Conservation (phyloP, 2,329 filamentous ascomycete species). For the Curvularia eragrostidis region DNA sequence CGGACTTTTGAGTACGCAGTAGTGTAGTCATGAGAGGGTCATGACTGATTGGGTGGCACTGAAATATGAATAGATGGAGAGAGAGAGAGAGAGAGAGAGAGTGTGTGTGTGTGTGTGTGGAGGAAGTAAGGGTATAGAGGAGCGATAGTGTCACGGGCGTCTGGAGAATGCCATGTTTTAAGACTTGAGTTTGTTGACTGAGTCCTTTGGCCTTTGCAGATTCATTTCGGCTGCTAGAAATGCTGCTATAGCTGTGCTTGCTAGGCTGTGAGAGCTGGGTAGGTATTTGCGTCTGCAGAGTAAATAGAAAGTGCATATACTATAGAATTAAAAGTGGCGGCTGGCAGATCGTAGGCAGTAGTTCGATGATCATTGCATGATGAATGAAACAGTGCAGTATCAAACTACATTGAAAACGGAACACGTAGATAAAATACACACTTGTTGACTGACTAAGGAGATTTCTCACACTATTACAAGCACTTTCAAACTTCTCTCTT, state of each 20-base stretch:
- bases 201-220: background rate
- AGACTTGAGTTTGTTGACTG: background rate
- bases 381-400: background rate
- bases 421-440: background rate
- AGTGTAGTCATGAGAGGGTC: constrained; percentile 14
- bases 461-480: background rate
- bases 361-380: background rate
- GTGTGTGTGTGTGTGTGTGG: too few species aligned
- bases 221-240: too few species aligned
- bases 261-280: too few species aligned
- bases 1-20: constrained; percentile 22
- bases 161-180: too few species aligned
- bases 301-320: too few species aligned
- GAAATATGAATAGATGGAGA: constrained; percentile 29
- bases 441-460: background rate
- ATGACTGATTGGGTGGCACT: constrained; percentile 39
- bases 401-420: background rate
- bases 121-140: background rate
- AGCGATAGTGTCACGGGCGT: too few species aligned
- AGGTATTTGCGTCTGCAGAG: background rate
- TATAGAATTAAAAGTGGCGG: too few species aligned
- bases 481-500: background rate
- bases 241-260: too few species aligned
- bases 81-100: too few species aligned
- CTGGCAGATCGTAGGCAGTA: too few species aligned